A percentile compares a stretch with the other conserved stretches of the same genome.
Conservation (phyloP, 257 asterid genomes). For the Cordia subcordata region DNA sequence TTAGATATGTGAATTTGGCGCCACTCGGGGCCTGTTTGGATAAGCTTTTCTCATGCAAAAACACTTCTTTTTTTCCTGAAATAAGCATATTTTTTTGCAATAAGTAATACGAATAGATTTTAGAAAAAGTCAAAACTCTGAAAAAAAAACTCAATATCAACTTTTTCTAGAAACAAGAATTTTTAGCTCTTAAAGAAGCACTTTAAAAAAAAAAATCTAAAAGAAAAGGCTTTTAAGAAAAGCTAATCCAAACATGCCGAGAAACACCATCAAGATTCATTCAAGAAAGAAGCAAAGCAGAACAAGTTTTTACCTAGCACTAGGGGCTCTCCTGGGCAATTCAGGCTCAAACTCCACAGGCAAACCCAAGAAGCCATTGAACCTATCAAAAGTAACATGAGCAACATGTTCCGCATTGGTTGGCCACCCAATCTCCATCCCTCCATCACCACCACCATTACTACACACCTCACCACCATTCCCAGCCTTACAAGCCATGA, state of each 20-base stretch:
- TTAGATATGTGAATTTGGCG: too few species aligned
- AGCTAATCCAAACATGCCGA: background rate
- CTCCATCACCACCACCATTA: constrained; percentile 13
- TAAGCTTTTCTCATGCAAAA: too few species aligned
- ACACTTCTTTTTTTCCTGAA: too few species aligned
- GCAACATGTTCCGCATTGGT: constrained; percentile 54
- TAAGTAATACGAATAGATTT: too few species aligned
- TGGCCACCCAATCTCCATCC: constrained; percentile 60
- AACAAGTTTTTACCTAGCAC: constrained; percentile 44
- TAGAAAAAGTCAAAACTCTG: too few species aligned
- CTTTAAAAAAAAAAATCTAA: too few species aligned
- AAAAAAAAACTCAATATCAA: too few species aligned
- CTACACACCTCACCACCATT: constrained; percentile 11
- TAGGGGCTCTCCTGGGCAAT: constrained; percentile 53
- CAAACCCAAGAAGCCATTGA: constrained; percentile 55
- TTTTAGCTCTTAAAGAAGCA: too few species aligned
- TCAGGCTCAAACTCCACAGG: constrained; percentile 69
- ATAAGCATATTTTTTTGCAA: too few species aligned
- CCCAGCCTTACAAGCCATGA: constrained; percentile 36
- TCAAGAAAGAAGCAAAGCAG: background rate
- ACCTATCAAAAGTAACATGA: constrained; percentile 65
- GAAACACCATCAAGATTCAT: background rate
- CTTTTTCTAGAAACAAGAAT: too few species aligned
- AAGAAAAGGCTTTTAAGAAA: too few species aligned
- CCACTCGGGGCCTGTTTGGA: too few species aligned